Evolutionary conservation across 1,139 yeast species (phyloP).

Genomic region (Suhomyces bolitotheri): DNA sequence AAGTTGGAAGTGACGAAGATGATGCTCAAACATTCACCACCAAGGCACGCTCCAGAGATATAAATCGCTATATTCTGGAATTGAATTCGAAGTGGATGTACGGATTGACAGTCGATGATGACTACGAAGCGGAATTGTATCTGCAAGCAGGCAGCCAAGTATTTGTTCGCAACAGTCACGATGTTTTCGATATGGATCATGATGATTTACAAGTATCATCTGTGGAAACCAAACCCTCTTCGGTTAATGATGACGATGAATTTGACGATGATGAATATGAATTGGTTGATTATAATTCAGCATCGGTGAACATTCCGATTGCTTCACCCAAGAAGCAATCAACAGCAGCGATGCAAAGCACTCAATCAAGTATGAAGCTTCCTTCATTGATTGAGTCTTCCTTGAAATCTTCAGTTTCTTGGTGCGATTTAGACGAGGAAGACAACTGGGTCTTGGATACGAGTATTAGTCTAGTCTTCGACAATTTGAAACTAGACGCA

Average conservation of each 20-base stretch:
- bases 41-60: slow-evolving; percentile 30
- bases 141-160: slow-evolving; percentile 6
- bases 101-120: slow-evolving; percentile 42
- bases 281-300: slow-evolving; percentile 14
- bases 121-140: slow-evolving; percentile 17
- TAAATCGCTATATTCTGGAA: slow-evolving; percentile 30
- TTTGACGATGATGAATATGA: slow-evolving; percentile 13
- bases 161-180: slow-evolving; percentile 11
- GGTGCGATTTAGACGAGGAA: slow-evolving; percentile 40
- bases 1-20: slow-evolving; percentile 37
- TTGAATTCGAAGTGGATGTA: slow-evolving; percentile 32
- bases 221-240: slow-evolving; percentile 12
- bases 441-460: slow-evolving; percentile 19
- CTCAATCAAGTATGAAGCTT: slow-evolving; percentile 15
- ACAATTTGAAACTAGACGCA: slow-evolving; percentile 8
- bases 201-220: slow-evolving; percentile 20
- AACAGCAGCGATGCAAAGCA: not conserved
- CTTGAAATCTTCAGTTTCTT: slow-evolving; percentile 30
- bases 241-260: slow-evolving; percentile 12
- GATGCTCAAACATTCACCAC: slow-evolving; percentile 26
- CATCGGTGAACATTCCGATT: slow-evolving; percentile 13
- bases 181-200: slow-evolving; percentile 37
- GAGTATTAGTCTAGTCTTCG: slow-evolving; percentile 9
- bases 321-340: slow-evolving; percentile 10
- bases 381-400: slow-evolving; percentile 38